Base-by-base conservation (phyloP, 805 yeast genomes). In the Sporopachydermia lactativora region DNA sequence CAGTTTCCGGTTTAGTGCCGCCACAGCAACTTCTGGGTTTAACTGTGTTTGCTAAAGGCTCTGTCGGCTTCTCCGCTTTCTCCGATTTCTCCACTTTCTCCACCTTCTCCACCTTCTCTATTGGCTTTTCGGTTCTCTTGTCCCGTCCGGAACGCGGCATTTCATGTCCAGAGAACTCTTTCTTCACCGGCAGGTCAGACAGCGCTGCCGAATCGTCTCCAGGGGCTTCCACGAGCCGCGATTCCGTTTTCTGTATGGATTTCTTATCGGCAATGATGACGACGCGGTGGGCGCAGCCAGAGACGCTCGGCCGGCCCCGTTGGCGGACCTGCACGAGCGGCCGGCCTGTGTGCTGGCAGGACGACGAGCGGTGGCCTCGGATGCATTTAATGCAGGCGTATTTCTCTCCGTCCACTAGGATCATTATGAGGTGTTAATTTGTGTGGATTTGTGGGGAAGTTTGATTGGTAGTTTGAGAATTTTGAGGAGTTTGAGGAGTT, bases 281-380 rank as follows among this genome's bases (percentile, higher is more conserved):
- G 11, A 76, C 64, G 39, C 84, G 57, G 45, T 73, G 76, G 39
- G 64, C 63, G 3, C 71, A 72, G 40, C 69, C 75, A 5, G 75
- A 24, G n/a, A 24, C 67, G 18, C 72, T 65, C 0, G 96, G 96
- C 38, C 97, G 62, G 1, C 97, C 98, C 44, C 95, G 71, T n/a
- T 83, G 73, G 18, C 95, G 69, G 8, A 89, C 96, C 51, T 85
- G 83, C 8, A 88, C 77, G 35, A 89, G 64, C 17, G 92, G 84
- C 38, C 96, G 67, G 40, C 71, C 66, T 19, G 81, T 73, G 58
- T 89, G 98, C 41, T 73, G 73, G 58, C 98, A 89, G 42, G 79
- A 75, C 1, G 89, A 76, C 1, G 96, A 82, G 35, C 98, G 62
- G 53, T 89, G 98, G 14, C 97, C 97, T 36, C 96, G 65, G 17